Percentiles rank a stretch among this genome's conserved stretches.
These are phyloP conservation scores for Cicer arietinum DNA, from an alignment of 306 rosid genomes.

Conservation along the genomic window DNA sequence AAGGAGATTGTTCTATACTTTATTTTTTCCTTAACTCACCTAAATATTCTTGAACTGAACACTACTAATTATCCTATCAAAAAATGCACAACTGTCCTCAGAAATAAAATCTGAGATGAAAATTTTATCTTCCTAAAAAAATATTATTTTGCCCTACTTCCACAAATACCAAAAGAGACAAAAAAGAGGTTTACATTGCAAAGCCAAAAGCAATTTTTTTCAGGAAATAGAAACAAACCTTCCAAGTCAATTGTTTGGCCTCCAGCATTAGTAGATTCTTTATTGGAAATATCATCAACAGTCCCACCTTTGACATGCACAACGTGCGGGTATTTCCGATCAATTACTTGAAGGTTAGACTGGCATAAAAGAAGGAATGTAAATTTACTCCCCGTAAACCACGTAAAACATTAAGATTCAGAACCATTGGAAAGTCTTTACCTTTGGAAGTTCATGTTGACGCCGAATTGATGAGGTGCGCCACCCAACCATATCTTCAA, in stretches of 20 bases:
- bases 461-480: slow-evolving; percentile 97
- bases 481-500: slow-evolving; percentile 98
- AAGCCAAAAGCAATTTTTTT: background rate
- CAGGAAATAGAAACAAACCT: slow-evolving; percentile 56
- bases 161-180: background rate
- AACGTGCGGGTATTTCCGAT: slow-evolving; percentile 82
- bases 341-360: slow-evolving; percentile 71
- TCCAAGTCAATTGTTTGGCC: slow-evolving; percentile 62
- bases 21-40: background rate
- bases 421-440: slow-evolving; percentile 43
- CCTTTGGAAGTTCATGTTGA: slow-evolving; percentile 95
- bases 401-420: slow-evolving; percentile 23
- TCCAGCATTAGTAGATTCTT: slow-evolving; percentile 44
- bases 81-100: background rate
- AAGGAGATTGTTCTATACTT: background rate
- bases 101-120: slow-evolving; percentile 10
- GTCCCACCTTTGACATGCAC: slow-evolving; percentile 63
- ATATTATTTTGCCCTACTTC: background rate
- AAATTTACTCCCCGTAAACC: slow-evolving; percentile 37
- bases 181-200: slow-evolving; percentile 5
- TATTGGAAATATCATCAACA: slow-evolving; percentile 36
- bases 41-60: background rate
- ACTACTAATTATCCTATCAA: background rate
- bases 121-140: background rate
- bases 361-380: slow-evolving; percentile 48